phyloP scores from a whole-genome alignment of 352 stramenopile genomes.

The Globisporangium viniferum region DNA sequence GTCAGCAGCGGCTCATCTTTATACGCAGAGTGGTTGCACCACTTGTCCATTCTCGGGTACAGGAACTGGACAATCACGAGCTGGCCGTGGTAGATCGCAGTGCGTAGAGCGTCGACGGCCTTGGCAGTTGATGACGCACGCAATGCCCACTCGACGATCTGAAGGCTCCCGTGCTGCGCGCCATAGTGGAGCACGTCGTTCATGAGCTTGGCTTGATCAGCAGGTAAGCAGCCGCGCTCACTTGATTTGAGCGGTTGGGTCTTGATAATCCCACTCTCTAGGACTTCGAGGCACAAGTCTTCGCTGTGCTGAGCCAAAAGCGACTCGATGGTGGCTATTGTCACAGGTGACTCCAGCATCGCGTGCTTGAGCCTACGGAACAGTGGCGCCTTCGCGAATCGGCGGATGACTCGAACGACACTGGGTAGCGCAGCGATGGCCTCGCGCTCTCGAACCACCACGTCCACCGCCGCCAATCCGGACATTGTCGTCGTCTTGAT shows the following conservation, averaged over 20 bases:
- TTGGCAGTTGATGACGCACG: background rate
- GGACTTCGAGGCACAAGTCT: background rate
- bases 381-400: background rate
- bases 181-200: background rate
- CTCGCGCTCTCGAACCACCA: background rate
- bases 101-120: background rate
- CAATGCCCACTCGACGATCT: background rate
- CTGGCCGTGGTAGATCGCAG: no score
- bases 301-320: background rate
- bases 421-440: background rate
- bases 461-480: background rate
- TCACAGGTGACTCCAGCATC: background rate
- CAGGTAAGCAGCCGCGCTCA: background rate
- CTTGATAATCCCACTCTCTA: background rate
- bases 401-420: background rate
- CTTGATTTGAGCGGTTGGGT: no score
- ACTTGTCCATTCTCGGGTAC: background rate
- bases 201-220: background rate
- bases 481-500: background rate
- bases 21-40: background rate
- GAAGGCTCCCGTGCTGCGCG: background rate
- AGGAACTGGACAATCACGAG: background rate
- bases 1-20: background rate
- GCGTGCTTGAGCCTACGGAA: background rate
- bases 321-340: background rate